phyloP scores from a whole-genome alignment of 345 rosid genomes.

The Iberis pinnata region DNA sequence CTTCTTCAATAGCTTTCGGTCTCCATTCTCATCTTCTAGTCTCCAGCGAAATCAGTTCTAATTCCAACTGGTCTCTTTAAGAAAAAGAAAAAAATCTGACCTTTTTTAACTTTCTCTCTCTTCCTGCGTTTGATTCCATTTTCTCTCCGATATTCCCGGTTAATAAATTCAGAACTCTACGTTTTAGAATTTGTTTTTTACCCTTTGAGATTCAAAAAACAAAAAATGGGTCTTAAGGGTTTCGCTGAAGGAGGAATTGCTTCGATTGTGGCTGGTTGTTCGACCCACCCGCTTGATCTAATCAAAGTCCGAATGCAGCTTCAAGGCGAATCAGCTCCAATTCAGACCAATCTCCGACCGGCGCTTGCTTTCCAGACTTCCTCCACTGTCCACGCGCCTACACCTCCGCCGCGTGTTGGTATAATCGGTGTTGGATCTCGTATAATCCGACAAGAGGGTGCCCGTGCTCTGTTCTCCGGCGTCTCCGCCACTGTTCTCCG shows the following conservation, averaged over 20 bases:
- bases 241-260: conserved; percentile 91
- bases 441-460: conserved; percentile 53
- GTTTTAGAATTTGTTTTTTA: neutral
- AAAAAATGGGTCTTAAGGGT: conserved; percentile 63
- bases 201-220: neutral
- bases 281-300: conserved; percentile 83
- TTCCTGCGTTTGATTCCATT: neutral
- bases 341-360: conserved; percentile 47
- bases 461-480: conserved; percentile 62
- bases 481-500: conserved; percentile 86
- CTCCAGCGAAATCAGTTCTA: conserved; percentile 61
- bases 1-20: conserved; percentile 51
- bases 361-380: conserved; percentile 52
- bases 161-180: neutral
- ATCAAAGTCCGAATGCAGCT: conserved; percentile 90
- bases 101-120: neutral
- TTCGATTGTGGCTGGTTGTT: conserved; percentile 65
- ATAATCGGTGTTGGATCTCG: conserved; percentile 47
- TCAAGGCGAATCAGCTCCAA: conserved; percentile 55
- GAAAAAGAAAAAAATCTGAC: neutral
- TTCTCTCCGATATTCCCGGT: conserved; percentile 8
- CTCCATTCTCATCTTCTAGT: conserved; percentile 71
- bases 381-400: conserved; percentile 28
- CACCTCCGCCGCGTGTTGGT: conserved; percentile 47
- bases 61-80: conserved; percentile 39